Evolutionary conservation across 2,329 filamentous ascomycete genomes (phyloP), one percentile per base, ranked within the genome.

Genomic region (Lomentospora prolificans): DNA sequence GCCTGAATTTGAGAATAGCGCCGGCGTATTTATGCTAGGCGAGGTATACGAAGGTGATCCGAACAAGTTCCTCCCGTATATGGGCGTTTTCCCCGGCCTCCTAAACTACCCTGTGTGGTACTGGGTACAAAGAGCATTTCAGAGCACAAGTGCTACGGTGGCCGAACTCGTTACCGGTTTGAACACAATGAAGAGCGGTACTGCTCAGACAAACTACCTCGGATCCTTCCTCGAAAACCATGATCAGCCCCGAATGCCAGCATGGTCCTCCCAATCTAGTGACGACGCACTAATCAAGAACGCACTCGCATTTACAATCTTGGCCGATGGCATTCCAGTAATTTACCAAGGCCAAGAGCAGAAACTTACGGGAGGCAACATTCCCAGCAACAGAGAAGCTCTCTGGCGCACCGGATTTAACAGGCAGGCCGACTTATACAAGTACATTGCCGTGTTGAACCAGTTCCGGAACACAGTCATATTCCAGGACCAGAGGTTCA

Each of bases 201-300:
- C 70, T 56, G 69, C 74, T 57, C 61, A 69, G 63, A 61, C 70
- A 1, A 64, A 72, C 39, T 73, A 72, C 59, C 72, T 76, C 62
- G 74, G 73, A 55, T 77, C 73, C 0, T 86, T 84, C 62, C 72
- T 79, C 55, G 82, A 86, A 62, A 85, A 85, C 61, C 82, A 86
- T 64, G 82, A 86, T 63, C 76, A 82, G 57, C 74, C 75, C 2
- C 73, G 68, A 85, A 4, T 78, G 76, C 2, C 74, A 80, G n/a
- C 66, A 55, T 59, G 59, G 55, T 44, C 46, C 7, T 52, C 57
- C 41, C 48, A 59, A 2, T 80, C 75, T 57, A 73, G 71, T 0
- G 78, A 77, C 5, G 81, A 80, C 62, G 74, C 82, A 69, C 70
- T 83, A 17, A 72, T 76, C 1, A 65, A 79, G n/a, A 70, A 78